These are phyloP conservation scores for Neurospora tetraspora DNA, from an alignment of 495 filamentous ascomycete genomes.

Conservation along the genomic window DNA sequence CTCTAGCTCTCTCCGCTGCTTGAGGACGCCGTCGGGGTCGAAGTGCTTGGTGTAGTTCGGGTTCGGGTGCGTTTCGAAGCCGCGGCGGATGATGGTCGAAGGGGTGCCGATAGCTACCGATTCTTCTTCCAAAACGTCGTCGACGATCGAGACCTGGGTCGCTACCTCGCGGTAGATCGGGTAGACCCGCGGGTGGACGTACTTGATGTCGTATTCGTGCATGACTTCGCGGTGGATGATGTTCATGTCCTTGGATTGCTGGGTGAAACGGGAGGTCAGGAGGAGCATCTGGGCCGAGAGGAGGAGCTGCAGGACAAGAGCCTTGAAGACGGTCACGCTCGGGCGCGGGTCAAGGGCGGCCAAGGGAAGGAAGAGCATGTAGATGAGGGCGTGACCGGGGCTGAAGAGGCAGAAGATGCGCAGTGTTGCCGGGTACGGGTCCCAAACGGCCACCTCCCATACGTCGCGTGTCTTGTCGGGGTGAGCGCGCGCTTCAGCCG, in stretches of 20 bases:
- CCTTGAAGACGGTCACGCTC: conserved; percentile 74
- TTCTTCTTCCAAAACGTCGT: conserved; percentile 36
- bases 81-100: conserved; percentile 64
- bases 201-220: conserved; percentile 94
- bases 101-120: conserved; percentile 67
- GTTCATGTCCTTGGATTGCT: conserved; percentile 73
- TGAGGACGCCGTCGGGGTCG: conserved; percentile 49
- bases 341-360: conserved; percentile 64
- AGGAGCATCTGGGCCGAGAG: conserved; percentile 69
- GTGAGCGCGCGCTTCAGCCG: conserved; percentile 68
- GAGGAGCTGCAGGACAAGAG: conserved; percentile 57
- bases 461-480: conserved; percentile 80
- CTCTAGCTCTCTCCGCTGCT: not conserved
- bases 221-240: conserved; percentile 86
- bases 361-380: conserved; percentile 78
- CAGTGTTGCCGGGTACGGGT: conserved; percentile 74
- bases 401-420: conserved; percentile 85
- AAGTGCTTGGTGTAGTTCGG: conserved; percentile 75
- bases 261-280: conserved; percentile 59
- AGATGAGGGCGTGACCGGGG: conserved; percentile 80
- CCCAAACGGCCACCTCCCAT: conserved; percentile 92
- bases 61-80: conserved; percentile 78
- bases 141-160: conserved; percentile 52
- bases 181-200: conserved; percentile 80
- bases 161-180: conserved; percentile 73